These are phyloP conservation scores for Cyanidioschyzon merolae DNA, from an alignment of 23 red algal genomes.

Conservation along the genomic window DNA sequence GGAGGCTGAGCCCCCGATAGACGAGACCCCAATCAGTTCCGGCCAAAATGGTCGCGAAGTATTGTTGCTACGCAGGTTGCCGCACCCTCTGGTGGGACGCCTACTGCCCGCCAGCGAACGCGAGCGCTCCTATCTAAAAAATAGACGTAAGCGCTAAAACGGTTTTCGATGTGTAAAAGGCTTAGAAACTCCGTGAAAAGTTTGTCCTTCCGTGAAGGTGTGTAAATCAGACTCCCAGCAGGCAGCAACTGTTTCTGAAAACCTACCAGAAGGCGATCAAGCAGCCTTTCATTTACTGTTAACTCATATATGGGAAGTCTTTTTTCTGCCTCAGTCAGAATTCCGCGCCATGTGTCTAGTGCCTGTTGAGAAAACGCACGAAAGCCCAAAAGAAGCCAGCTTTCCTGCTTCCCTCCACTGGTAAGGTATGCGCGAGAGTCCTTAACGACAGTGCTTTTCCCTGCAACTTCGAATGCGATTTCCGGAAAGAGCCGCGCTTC, in stretches of 20 bases:
- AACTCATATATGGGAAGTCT: not conserved
- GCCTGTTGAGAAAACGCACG: not conserved
- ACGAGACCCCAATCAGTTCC: no score
- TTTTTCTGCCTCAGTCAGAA: not conserved
- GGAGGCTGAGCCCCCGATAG: no score
- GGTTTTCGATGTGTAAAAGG: not conserved
- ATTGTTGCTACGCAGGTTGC: no score
- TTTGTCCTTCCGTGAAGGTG: not conserved
- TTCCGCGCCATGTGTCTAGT: not conserved
- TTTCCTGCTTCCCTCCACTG: not conserved
- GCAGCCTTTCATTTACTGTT: not conserved
- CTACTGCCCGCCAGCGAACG: not conserved
- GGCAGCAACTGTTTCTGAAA: not conserved
- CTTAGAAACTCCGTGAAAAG: not conserved
- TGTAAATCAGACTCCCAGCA: not conserved
- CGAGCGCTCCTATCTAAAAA: not conserved
- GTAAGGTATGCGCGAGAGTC: not conserved
- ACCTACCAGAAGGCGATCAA: not conserved
- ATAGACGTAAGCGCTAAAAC: not conserved
- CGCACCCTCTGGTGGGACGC: no score
- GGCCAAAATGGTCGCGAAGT: no score
- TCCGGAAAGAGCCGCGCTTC: not conserved
- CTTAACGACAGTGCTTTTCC: no score
- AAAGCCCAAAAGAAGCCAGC: constrained; percentile 7
- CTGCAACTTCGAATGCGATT: not conserved